Conservation (phyloP, 2,329 filamentous ascomycete genomes). For the Fusarium miscanthi region DNA sequence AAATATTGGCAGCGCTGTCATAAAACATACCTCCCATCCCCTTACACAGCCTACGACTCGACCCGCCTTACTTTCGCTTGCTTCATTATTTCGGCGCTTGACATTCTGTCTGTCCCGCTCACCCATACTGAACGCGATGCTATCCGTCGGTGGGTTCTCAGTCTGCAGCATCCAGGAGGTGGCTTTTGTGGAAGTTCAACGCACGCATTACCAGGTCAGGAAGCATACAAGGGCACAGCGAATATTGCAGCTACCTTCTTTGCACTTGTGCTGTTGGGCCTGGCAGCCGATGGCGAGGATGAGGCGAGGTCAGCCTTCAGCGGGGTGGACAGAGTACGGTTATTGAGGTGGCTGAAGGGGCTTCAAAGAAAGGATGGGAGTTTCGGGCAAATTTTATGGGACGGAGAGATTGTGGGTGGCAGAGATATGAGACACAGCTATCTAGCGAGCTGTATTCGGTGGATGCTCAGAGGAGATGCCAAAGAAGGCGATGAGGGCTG, state of each 20-base stretch:
- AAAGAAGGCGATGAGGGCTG: constrained; percentile 61
- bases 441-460: constrained; percentile 82
- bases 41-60: constrained; percentile 90
- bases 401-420: constrained; percentile 74
- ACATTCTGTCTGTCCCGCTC: constrained; percentile 77
- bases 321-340: constrained; percentile 73
- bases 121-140: constrained; percentile 55
- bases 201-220: constrained; percentile 58
- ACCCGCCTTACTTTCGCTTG: constrained; percentile 90
- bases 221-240: constrained; percentile 62
- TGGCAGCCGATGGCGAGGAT: constrained; percentile 56
- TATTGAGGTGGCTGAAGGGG: constrained; percentile 77
- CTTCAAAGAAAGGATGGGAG: constrained; percentile 88
- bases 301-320: constrained; percentile 61
- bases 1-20: constrained; percentile 95
- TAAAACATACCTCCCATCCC: constrained; percentile 80
- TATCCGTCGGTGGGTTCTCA: constrained; percentile 82
- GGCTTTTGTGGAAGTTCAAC: constrained; percentile 90
- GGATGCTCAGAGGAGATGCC: constrained; percentile 78
- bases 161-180: constrained; percentile 84
- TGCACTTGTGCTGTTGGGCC: constrained; percentile 78
- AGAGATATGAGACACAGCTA: constrained; percentile 90
- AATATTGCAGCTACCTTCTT: constrained; percentile 92
- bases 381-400: constrained; percentile 83
- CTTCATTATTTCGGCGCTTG: constrained; percentile 88